Evolutionary conservation across 1,284 basidiomycete species (phyloP), one percentile per base, ranked within the genome.

Genomic region (Uromyces viciae-fabae): DNA sequence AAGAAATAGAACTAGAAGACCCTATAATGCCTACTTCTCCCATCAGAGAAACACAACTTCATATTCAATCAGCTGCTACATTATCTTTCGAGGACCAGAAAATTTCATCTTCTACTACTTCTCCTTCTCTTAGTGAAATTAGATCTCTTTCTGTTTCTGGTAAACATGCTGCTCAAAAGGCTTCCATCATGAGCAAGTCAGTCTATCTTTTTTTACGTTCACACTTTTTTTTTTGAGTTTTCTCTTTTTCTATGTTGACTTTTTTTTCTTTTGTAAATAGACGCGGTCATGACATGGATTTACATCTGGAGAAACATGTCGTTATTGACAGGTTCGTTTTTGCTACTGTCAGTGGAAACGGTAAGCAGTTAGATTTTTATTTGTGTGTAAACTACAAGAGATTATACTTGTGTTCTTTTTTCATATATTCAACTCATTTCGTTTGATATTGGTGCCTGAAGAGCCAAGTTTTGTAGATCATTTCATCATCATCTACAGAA

Each of bases 241-340:
- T 40, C 42, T 0, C n/a, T 46, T 38, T 31, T 64, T 42, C 19
- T 76, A 14, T 43, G 25, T 76, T 43, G 40, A 60, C 22, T 33
- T 9, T 40, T 58, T 38, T 3, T 0, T 11, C 2, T 28, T 8
- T 58, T 31, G 8, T 31, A 28, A 8, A 7, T 22, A 81, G 78
- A 64, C 56, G 78, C 14, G 78, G 69, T 7, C 43, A n/a, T 3
- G 81, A 83, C 17, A 76, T 84, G 60, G 85, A 85, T 66, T 75
- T 85, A 1, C 84, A 83, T 77, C 83, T 84, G 71, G 77, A 79
- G 17, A 78, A 77, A 0, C 83, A 85, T 0, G 84, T 84, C 52
- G 69, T 85, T 72, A 82, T 86, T 66, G 84, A 86, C 82, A 86
- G 85, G 76, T 84, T 86, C 64, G 82, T 86, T 8, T 85, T 83